phyloP scores from a whole-genome alignment of 106 monocot genomes.

The Phalaenopsis equestris region DNA sequence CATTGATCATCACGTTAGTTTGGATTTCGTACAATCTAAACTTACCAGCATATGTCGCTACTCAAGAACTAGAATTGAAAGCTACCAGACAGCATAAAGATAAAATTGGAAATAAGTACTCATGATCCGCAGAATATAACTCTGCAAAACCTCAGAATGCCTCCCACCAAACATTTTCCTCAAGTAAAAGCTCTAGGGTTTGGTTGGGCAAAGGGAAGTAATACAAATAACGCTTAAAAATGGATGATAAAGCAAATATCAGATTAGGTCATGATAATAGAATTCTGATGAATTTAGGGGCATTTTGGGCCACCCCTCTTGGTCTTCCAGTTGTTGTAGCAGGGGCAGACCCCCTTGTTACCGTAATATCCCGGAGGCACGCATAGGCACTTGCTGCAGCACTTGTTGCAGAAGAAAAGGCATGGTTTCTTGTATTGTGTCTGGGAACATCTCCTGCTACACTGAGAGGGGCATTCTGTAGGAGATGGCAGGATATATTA shows the following conservation, averaged over 20 bases:
- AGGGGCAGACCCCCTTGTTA: conserved; percentile 37
- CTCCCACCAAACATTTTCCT: not conserved
- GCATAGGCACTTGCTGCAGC: conserved; percentile 37
- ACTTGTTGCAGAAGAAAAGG: conserved; percentile 45
- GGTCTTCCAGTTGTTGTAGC: conserved; percentile 64
- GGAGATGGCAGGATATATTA: not conserved
- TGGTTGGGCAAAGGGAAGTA: conserved; percentile 6
- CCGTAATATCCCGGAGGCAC: conserved; percentile 39
- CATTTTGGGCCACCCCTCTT: conserved; percentile 45
- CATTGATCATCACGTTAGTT: no score
- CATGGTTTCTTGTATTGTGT: conserved; percentile 56
- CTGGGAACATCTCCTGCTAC: conserved; percentile 45
- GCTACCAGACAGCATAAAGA: not conserved
- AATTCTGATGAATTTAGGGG: conserved; percentile 16
- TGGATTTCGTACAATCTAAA: no score
- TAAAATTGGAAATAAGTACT: not conserved
- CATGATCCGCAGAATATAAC: not conserved
- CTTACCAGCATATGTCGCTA: no score
- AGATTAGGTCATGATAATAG: not conserved
- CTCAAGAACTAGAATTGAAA: not conserved
- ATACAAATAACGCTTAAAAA: not conserved
- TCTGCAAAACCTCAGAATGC: not conserved
- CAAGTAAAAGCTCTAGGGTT: not conserved
- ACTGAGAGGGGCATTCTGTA: conserved; percentile 54
- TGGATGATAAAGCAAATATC: not conserved